Evolutionary conservation across 805 yeast genomes (phyloP), one percentile per base, ranked within the genome.

Genomic region (Suhomyces xylopsoci): DNA sequence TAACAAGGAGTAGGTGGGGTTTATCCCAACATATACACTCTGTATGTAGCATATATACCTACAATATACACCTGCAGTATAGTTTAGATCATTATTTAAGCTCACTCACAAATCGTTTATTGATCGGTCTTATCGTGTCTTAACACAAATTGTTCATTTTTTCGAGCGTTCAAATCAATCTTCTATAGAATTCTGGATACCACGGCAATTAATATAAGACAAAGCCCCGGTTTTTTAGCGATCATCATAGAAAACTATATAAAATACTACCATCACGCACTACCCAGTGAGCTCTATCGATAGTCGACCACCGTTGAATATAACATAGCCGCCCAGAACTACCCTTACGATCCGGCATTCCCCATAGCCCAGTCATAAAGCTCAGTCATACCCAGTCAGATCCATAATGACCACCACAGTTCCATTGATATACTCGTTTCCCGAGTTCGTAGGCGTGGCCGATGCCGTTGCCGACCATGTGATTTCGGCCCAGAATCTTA

Each of bases 391-490:
- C n/a, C 14, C 32, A 28, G n/a, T 28, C n/a, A 10, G 20, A 19
- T n/a, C 28, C 45, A 41, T 14, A 24, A 90, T 90, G 97, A 90
- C 97, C 2, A 89, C 97, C 3, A 88, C 96, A 5, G 96, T 91
- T 22, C 98, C 99, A 17, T 84, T 90, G 55, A 87, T 93, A 49
- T 92, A 90, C 78, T 89, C 97, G 48, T 93, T 94, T 68, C 94
- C 91, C 44, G 96, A 88, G 68, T 86, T 90, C 63, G 77, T 84
- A 26, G 94, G 89, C 15, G 97, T 93, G 30, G 97, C 98, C 2
- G 96, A 88, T 51, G 98, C 98, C 22, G 96, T 93, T 26, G 97
- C 97, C 1, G 97, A 94, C 70, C 96, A 92, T 69, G 87, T 93
- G 47, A 83, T 91, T 34, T 82, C 88, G 26, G 96, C 96, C 10